Percentiles rank a stretch among this genome's conserved stretches.
Evolutionary conservation across 306 rosid genomes (phyloP).

Genomic region (Dryas alaskensis): DNA sequence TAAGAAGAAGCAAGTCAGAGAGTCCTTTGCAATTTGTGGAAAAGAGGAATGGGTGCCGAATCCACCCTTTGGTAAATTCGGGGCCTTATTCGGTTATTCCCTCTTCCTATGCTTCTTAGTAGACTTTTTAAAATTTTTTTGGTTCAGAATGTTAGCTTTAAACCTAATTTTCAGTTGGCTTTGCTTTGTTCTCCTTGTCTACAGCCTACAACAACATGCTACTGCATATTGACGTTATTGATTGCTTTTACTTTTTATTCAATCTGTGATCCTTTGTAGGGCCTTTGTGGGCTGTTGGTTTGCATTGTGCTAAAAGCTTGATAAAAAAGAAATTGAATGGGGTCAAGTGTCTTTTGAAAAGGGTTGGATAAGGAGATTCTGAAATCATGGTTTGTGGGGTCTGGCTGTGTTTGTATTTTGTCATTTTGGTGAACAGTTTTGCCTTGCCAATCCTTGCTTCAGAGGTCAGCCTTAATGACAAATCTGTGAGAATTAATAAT

Average conservation of each 20-base stretch:
- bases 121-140: conserved; percentile 23
- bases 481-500: too few relatives aligned
- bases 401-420: conserved; percentile 1
- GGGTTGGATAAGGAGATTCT: conserved; percentile 33
- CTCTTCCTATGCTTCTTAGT: conserved; percentile 33
- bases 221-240: neutral
- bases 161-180: neutral
- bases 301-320: neutral
- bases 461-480: too few relatives aligned
- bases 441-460: too few relatives aligned
- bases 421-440: neutral
- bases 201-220: too few relatives aligned
- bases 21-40: conserved; percentile 33
- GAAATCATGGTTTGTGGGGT: conserved; percentile 34
- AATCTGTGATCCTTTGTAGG: conserved; percentile 16
- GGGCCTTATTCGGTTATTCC: conserved; percentile 39
- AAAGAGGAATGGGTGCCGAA: conserved; percentile 35
- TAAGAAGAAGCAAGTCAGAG: conserved; percentile 24
- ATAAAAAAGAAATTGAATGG: neutral
- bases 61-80: conserved; percentile 43
- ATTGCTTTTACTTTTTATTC: neutral
- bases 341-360: conserved; percentile 14
- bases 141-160: conserved; percentile 4
- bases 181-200: neutral
- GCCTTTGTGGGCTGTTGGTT: conserved; percentile 12